Percentiles rank a stretch among this genome's conserved stretches.
Conservation (phyloP, 305 asterid genomes). For the Fraxinus sp. region DNA sequence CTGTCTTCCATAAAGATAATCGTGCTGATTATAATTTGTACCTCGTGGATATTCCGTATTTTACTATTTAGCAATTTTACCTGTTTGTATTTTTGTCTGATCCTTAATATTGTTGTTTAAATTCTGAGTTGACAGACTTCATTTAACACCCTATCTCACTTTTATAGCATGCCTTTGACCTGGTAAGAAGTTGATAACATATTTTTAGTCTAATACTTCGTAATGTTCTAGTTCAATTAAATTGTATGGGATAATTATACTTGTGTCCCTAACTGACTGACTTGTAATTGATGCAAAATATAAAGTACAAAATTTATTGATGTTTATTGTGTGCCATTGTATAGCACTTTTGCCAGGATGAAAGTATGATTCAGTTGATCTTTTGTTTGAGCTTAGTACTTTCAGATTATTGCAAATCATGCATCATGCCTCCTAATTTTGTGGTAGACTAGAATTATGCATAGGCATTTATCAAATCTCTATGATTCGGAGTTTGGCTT, state of each 20-base stretch:
- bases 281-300: not conserved
- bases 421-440: not conserved
- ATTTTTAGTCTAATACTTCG: not conserved
- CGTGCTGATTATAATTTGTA: not conserved
- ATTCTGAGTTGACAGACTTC: not conserved
- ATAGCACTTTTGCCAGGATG: constrained; percentile 10
- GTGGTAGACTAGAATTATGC: not conserved
- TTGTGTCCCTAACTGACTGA: not conserved
- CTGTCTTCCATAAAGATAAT: constrained; percentile 1
- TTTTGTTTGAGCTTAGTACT: not conserved
- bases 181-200: not conserved
- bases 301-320: not conserved
- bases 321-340: constrained; percentile 1
- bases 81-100: not conserved
- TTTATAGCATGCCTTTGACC: not conserved
- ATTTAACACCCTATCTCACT: not conserved
- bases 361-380: not conserved
- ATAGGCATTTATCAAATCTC: not conserved
- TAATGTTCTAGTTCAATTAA: not conserved
- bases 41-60: not conserved
- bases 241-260: not conserved
- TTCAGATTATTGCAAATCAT: not conserved
- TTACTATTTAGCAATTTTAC: not conserved
- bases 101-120: not conserved
- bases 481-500: not conserved